Evolutionary conservation across 352 stramenopile genomes (phyloP).

Genomic region (Phytophthora pseudosyringae): DNA sequence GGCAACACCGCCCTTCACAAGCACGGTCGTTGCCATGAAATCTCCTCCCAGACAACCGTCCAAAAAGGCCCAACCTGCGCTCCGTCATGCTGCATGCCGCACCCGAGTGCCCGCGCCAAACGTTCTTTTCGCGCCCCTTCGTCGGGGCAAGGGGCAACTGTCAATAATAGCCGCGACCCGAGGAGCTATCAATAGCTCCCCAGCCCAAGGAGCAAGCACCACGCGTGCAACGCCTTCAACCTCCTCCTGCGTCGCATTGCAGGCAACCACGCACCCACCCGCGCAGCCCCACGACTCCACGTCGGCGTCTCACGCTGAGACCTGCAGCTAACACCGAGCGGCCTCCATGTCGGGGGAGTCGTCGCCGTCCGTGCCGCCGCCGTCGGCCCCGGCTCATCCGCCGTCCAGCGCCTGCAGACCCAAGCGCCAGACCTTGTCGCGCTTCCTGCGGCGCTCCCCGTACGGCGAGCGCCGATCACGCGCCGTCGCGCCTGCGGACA

Average conservation of each 20-base stretch:
- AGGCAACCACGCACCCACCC: not conserved
- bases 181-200: conserved; percentile 6
- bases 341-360: conserved; percentile 34
- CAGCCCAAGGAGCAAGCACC: not conserved
- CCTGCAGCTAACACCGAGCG: conserved; percentile 13
- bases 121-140: conserved; percentile 23
- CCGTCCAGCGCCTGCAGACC: conserved; percentile 47
- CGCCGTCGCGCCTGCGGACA: conserved; percentile 64
- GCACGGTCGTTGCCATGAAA: too few species aligned
- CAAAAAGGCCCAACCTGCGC: not conserved
- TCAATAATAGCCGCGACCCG: not conserved
- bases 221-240: conserved; percentile 21
- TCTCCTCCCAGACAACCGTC: too few species aligned
- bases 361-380: conserved; percentile 31
- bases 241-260: conserved; percentile 3
- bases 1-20: too few species aligned
- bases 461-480: conserved; percentile 69
- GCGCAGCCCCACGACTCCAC: too few species aligned
- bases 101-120: conserved; percentile 7
- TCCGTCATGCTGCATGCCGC: conserved; percentile 9
- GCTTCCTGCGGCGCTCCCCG: conserved; percentile 64
- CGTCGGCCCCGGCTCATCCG: conserved; percentile 26
- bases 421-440: conserved; percentile 65
- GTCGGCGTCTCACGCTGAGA: conserved; percentile 24
- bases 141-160: not conserved